Percentiles rank a stretch among this genome's conserved stretches.
These are phyloP conservation scores for Coelastrella sp. DNA, from an alignment of 139 green algal genomes.

Conservation along the genomic window DNA sequence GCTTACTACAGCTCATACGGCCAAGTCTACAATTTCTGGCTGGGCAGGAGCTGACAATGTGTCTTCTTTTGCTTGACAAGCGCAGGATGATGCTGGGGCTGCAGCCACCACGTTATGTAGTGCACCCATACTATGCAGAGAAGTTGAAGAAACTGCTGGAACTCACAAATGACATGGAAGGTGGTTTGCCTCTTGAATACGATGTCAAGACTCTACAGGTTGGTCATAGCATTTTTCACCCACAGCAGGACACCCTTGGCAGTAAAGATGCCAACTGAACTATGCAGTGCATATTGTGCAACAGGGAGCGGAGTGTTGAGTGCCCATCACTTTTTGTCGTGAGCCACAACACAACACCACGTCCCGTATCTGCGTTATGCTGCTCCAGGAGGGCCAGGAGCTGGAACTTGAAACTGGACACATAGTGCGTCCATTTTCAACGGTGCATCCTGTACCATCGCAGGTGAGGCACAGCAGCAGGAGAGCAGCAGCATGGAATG, in stretches of 20 bases:
- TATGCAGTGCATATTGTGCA: neutral
- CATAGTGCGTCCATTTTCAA: slow-evolving; percentile 74
- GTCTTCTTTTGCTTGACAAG: neutral
- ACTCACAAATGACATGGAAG: slow-evolving; percentile 40
- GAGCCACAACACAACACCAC: neutral
- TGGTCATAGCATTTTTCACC: neutral
- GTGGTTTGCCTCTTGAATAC: slow-evolving; percentile 43
- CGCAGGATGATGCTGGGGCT: slow-evolving; percentile 60
- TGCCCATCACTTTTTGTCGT: no score
- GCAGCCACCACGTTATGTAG: slow-evolving; percentile 47
- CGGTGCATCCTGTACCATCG: slow-evolving; percentile 74
- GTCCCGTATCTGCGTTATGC: neutral
- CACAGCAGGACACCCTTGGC: neutral
- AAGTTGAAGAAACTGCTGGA: slow-evolving; percentile 46
- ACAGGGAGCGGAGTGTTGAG: neutral
- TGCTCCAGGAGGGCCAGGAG: slow-evolving; percentile 57
- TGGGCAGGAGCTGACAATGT: neutral
- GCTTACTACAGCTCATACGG: neutral
- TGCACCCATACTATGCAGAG: slow-evolving; percentile 44
- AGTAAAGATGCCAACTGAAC: neutral
- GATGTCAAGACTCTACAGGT: slow-evolving; percentile 46
- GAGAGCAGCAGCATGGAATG: neutral
- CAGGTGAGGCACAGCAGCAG: slow-evolving; percentile 53
- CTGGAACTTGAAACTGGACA: slow-evolving; percentile 59
- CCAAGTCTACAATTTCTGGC: neutral